Percentiles rank a stretch among this genome's conserved stretches.
These are phyloP conservation scores for Cladosporium colombiae DNA, from an alignment of 2,329 filamentous ascomycete species.

Conservation along the genomic window DNA sequence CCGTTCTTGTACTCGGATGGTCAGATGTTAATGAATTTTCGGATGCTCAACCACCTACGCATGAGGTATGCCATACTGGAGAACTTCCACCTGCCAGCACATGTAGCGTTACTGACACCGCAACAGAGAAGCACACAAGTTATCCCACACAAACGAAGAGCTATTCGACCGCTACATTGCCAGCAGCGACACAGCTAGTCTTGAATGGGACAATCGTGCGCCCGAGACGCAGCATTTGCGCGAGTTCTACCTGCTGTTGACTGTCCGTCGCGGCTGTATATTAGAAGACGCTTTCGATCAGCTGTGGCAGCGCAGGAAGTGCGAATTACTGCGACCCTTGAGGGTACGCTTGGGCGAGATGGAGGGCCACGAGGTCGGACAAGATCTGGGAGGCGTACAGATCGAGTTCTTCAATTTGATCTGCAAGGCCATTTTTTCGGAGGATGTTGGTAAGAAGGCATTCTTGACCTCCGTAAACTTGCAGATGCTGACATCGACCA, in stretches of 20 bases:
- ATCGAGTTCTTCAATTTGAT: slow-evolving; percentile 92
- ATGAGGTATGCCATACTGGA: slow-evolving; percentile 58
- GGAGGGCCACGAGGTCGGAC: slow-evolving; percentile 79
- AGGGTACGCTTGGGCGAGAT: slow-evolving; percentile 81
- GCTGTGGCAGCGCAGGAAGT: slow-evolving; percentile 80
- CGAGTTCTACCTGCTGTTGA: slow-evolving; percentile 43
- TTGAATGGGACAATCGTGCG: slow-evolving; percentile 28
- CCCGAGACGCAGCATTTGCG: slow-evolving; percentile 39
- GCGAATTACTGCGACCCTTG: slow-evolving; percentile 79
- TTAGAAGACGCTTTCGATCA: slow-evolving; percentile 67
- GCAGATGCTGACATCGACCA: slow-evolving; percentile 25
- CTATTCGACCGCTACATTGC: slow-evolving; percentile 15
- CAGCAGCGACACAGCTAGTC: slow-evolving; percentile 7
- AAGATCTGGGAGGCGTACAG: slow-evolving; percentile 92
- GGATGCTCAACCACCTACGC: slow-evolving; percentile 79
- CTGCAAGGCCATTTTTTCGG: slow-evolving; percentile 75
- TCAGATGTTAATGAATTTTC: slow-evolving; percentile 78
- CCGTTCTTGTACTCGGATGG: slow-evolving; percentile 76
- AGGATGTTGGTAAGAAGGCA: slow-evolving; percentile 59
- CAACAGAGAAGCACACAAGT: slow-evolving; percentile 18
- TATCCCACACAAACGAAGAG: slow-evolving; percentile 19
- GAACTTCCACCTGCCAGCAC: not conserved
- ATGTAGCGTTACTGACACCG: not conserved
- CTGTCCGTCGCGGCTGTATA: slow-evolving; percentile 45
- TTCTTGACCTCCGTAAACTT: not conserved